Evolutionary conservation across 495 filamentous ascomycete genomes (phyloP), one percentile per base, ranked within the genome.

Genomic region (Bathelium albidoporum): DNA sequence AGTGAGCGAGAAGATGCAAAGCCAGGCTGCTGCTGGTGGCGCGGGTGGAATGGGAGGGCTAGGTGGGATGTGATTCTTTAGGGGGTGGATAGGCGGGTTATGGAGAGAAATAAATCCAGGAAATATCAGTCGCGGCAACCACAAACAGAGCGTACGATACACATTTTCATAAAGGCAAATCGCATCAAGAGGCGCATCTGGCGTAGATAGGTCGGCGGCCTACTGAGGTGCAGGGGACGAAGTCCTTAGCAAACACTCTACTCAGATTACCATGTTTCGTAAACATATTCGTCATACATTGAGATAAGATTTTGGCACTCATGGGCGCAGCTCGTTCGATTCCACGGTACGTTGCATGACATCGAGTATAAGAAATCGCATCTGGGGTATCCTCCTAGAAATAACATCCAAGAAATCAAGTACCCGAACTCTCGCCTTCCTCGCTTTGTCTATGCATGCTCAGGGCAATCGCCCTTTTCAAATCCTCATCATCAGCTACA

Each of bases 1-100:
- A 81, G 89, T 98, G 64, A 83, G 79, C 75, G 86, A 89, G 80
- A 89, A 87, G 79, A 88, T 89, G 86, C 86, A 89, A 74, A 82
- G 80, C 11, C 82, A 87, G 68, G 84, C 83, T 16, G 81, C 78
- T 69, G 79, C 75, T 55, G 76, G 71, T 58, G 68, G 62, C 1
- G 73, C 61, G n/a, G 67, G 43, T 44, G 79, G 76, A 61, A 78
- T 75, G 24, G 63, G 65, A 1, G 64, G 61, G 60, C 58, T 70
- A 20, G 62, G 65, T 10, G 26, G 58, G 31, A 39, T 31, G 28
- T 41, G 31, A 58, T 24, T 24, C n/a, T 16, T 58, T 12, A 26
- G 26, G 11, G 7, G 12, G 16, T 1, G 11, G 28, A 14, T 0
- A 29, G 52, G 29, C 20, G 4, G 20, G 52, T 3, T n/a, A 60